Evolutionary conservation across 148 eudicot species (phyloP).

Genomic region (Heliosperma pusillum): DNA sequence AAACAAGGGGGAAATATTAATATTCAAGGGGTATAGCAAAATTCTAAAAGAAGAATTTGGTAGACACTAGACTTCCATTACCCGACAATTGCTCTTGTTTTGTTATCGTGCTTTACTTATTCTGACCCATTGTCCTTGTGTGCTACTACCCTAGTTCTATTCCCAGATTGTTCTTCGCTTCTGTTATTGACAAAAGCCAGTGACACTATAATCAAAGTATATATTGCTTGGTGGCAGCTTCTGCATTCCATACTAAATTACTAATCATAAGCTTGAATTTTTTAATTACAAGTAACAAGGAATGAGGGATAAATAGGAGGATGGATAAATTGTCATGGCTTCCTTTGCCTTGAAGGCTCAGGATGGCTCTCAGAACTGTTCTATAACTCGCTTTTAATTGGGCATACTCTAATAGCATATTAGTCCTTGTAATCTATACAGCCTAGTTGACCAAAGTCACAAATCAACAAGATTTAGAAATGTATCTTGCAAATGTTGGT

Average conservation of each 20-base stretch:
- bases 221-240: neutral
- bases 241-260: neutral
- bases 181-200: neutral
- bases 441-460: too few species aligned
- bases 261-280: neutral
- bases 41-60: neutral
- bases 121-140: neutral
- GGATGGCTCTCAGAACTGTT: too few species aligned
- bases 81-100: neutral
- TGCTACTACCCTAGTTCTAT: slow-evolving; percentile 1
- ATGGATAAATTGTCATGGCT: too few species aligned
- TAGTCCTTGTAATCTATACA: too few species aligned
- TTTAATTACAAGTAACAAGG: too few species aligned
- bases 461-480: too few species aligned
- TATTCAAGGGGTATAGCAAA: neutral
- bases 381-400: too few species aligned
- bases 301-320: too few species aligned
- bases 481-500: too few species aligned
- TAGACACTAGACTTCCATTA: neutral
- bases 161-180: neutral
- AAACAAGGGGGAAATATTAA: too few species aligned
- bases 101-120: neutral
- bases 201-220: neutral
- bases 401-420: too few species aligned
- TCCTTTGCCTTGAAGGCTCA: too few species aligned